Evolutionary conservation across 108 stramenopile species (phyloP), one percentile per base, ranked within the genome.

Genomic region (Cyclostephanos invisitatus): DNA sequence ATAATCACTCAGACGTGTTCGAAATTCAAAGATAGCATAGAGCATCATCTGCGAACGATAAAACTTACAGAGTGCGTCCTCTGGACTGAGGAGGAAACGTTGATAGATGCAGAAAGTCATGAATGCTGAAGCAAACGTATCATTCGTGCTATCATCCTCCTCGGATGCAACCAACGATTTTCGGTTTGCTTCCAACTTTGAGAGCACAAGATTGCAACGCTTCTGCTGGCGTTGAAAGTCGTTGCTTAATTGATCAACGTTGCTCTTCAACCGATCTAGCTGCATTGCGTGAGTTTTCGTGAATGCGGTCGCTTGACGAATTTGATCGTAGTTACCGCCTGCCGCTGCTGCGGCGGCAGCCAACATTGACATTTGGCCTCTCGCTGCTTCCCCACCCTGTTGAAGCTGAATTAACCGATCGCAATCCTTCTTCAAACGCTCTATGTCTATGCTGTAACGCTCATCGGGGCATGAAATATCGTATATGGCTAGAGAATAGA

Each of bases 21-120:
- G n/a, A n/a, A n/a, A n/a, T n/a, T n/a, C n/a, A n/a, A n/a, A n/a
- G n/a, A n/a, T n/a, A n/a, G n/a, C n/a, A n/a, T n/a, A n/a, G n/a
- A n/a, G n/a, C n/a, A n/a, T n/a, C n/a, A n/a, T n/a, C n/a, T n/a
- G n/a, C n/a, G n/a, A n/a, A n/a, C n/a, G n/a, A n/a, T n/a, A n/a
- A n/a, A n/a, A n/a, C n/a, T n/a, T n/a, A n/a, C 83, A 97, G 47
- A 91, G 73, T 37, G 96, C 87, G 67, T 97, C 94, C 61, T 94
- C 96, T 9, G 96, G 96, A 57, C 83, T 88, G 29, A 83, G 68
- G 17, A 86, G 38, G 61, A 85, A 84, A 7, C 96, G 70, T 5
- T 91, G 93, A 70, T 81, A 91, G 17, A 94, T 64, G 74, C 96
- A 97, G 68, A 76, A 62, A 2, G 81, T 75, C 27, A 96, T 70